phyloP scores from a whole-genome alignment of 306 rosid species.

The Ormosia semicastrata region DNA sequence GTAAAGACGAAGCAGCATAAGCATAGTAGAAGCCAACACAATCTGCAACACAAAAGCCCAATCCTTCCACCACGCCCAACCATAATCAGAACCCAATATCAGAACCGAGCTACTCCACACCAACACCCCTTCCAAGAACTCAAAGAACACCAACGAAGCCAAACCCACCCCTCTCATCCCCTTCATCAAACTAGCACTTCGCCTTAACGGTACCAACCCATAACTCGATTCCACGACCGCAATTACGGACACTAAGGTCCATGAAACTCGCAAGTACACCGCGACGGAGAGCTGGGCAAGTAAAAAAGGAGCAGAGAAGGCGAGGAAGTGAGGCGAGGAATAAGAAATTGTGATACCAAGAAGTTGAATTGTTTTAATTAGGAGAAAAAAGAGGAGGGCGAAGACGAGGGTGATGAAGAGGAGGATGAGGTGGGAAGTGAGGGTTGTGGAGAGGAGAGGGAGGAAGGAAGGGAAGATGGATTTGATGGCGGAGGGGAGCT shows the following conservation, averaged over 20 bases:
- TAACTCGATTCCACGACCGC: slow-evolving; percentile 48
- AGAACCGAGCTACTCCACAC: slow-evolving; percentile 32
- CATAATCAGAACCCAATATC: not conserved
- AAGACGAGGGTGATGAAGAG: not conserved
- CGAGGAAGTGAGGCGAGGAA: slow-evolving; percentile 33
- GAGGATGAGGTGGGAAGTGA: slow-evolving; percentile 32
- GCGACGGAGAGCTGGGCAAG: too few relatives aligned
- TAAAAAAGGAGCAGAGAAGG: too few relatives aligned
- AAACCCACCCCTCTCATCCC: slow-evolving; percentile 47
- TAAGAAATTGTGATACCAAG: slow-evolving; percentile 4
- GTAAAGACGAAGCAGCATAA: slow-evolving; percentile 50
- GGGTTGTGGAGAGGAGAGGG: slow-evolving; percentile 37
- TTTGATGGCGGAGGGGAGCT: slow-evolving; percentile 48
- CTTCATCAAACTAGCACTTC: slow-evolving; percentile 42
- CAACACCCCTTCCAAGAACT: slow-evolving; percentile 26
- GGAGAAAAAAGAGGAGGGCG: slow-evolving; percentile 1
- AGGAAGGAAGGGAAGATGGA: slow-evolving; percentile 45
- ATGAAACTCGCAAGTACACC: slow-evolving; percentile 23
- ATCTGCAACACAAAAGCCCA: slow-evolving; percentile 52
- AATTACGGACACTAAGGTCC: slow-evolving; percentile 49
- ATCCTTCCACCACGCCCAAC: slow-evolving; percentile 38
- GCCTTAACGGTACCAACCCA: slow-evolving; percentile 42
- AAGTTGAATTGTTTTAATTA: not conserved
- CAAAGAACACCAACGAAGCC: slow-evolving; percentile 41
- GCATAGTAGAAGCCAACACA: slow-evolving; percentile 46